Conservation (phyloP, 371 early-diverging fungal genomes). For the Blakeslea trispora region DNA sequence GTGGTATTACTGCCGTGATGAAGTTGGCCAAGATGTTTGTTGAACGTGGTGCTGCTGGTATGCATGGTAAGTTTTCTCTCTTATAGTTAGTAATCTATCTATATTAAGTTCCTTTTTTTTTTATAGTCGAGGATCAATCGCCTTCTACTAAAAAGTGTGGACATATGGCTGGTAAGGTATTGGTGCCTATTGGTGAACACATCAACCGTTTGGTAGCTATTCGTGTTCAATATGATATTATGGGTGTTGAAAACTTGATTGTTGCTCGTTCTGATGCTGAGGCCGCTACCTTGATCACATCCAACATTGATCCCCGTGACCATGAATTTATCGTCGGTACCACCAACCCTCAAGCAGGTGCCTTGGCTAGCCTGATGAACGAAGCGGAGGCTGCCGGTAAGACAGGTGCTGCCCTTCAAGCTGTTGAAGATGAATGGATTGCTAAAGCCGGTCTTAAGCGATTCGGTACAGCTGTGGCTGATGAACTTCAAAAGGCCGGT, state of each 20-base stretch:
- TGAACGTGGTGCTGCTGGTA: constrained; percentile 90
- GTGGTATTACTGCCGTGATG: constrained; percentile 92
- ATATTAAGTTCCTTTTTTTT: no score
- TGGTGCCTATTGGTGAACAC: constrained; percentile 96
- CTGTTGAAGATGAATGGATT: constrained; percentile 90
- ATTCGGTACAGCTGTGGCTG: constrained; percentile 82
- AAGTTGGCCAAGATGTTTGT: constrained; percentile 94
- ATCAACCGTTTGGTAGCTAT: constrained; percentile 95
- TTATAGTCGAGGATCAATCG: constrained; percentile 87
- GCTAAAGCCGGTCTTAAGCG: constrained; percentile 81
- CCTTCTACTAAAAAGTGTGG: constrained; percentile 98
- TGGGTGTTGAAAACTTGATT: constrained; percentile 94
- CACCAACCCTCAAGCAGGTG: constrained; percentile 76
- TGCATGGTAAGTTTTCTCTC: constrained; percentile 74
- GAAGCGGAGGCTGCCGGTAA: constrained; percentile 79
- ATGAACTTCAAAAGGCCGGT: constrained; percentile 69
- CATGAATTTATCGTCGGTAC: constrained; percentile 95
- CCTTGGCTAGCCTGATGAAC: constrained; percentile 78
- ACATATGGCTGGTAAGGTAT: constrained; percentile 98
- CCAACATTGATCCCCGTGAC: constrained; percentile 95
- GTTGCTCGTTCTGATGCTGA: constrained; percentile 97
- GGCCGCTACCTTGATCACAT: constrained; percentile 94
- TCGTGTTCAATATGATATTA: constrained; percentile 96
- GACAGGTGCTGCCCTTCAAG: constrained; percentile 75
- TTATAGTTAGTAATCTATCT: no score